These are phyloP conservation scores for Albatrellus sp. DNA, from an alignment of 1,284 basidiomycete genomes.

Conservation along the genomic window DNA sequence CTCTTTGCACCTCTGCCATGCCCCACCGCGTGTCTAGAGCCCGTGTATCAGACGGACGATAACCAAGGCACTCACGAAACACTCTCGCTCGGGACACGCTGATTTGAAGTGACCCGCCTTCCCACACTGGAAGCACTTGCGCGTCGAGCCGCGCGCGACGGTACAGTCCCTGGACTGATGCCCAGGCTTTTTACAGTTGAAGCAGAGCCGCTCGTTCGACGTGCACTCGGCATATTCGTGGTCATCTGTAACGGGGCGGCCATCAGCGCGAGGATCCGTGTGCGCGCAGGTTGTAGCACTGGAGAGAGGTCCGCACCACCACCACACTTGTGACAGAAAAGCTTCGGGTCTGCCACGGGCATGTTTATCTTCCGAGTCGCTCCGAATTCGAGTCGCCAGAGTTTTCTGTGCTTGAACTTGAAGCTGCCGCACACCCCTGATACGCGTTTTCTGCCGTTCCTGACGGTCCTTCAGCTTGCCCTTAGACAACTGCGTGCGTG, in stretches of 20 bases:
- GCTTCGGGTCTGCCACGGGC: not conserved
- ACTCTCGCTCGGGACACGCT: not conserved
- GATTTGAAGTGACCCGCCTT: not conserved
- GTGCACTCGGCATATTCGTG: conserved; percentile 1
- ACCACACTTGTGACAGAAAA: not conserved
- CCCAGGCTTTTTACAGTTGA: conserved; percentile 3
- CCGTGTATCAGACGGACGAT: not conserved
- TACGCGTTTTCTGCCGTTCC: too few species aligned
- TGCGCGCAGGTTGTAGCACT: not conserved
- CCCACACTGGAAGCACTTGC: conserved; percentile 1
- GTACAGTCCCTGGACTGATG: not conserved
- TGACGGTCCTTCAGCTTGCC: too few species aligned
- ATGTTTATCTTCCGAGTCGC: too few species aligned
- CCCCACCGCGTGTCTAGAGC: not conserved
- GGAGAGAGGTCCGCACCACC: not conserved
- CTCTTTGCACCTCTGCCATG: not conserved
- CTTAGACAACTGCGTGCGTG: too few species aligned
- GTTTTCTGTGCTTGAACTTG: too few species aligned
- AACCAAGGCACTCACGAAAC: not conserved
- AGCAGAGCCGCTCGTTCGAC: conserved; percentile 1
- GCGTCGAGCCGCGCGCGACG: not conserved
- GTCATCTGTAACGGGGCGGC: not conserved
- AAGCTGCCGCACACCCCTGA: too few species aligned
- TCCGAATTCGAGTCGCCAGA: too few species aligned
- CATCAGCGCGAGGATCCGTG: not conserved